Percentiles rank a stretch among this genome's conserved stretches.
Evolutionary conservation across 805 yeast genomes (phyloP).

Genomic region (Starmera caribaea): DNA sequence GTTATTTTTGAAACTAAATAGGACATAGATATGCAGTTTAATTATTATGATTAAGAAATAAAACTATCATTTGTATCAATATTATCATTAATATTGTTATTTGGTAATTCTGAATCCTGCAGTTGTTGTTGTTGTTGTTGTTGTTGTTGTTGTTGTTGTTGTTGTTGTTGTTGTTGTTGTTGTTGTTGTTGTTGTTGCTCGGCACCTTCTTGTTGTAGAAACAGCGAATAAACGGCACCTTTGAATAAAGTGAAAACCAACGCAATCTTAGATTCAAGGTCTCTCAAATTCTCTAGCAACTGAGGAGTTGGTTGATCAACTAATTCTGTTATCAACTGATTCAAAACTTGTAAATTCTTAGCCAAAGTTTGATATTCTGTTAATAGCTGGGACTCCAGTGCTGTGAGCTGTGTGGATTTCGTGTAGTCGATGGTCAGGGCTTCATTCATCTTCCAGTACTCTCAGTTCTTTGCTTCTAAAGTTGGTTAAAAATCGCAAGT

Average conservation of each 20-base stretch:
- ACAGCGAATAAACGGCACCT: conserved; percentile 60
- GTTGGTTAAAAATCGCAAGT: no score
- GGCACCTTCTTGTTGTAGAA: conserved; percentile 36
- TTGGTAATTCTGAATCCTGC: conserved; percentile 13
- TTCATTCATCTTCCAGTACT: conserved; percentile 1
- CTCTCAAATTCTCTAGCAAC: conserved; percentile 41
- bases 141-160: conserved; percentile 7
- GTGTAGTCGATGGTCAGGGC: conserved; percentile 10
- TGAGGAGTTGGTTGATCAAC: conserved; percentile 19
- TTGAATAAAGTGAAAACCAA: conserved; percentile 57
- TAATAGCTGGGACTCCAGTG: conserved; percentile 26
- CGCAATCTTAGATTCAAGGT: conserved; percentile 53
- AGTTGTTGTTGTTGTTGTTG: conserved; percentile 1
- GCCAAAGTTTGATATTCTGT: conserved; percentile 30
- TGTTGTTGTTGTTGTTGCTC: conserved; percentile 7
- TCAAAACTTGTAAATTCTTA: conserved; percentile 20
- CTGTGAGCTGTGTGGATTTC: conserved; percentile 20
- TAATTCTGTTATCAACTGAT: conserved; percentile 12
- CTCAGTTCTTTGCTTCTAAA: not conserved
- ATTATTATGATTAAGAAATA: not conserved
- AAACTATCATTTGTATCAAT: not conserved
- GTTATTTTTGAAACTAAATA: conserved; percentile 59
- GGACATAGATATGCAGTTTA: not conserved
- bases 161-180: not conserved
- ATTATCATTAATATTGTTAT: conserved; percentile 3